Percentiles rank a stretch among this genome's conserved stretches.
These are phyloP conservation scores for Bruguiera gymnorhiza DNA, from an alignment of 345 rosid species.

Conservation along the genomic window DNA sequence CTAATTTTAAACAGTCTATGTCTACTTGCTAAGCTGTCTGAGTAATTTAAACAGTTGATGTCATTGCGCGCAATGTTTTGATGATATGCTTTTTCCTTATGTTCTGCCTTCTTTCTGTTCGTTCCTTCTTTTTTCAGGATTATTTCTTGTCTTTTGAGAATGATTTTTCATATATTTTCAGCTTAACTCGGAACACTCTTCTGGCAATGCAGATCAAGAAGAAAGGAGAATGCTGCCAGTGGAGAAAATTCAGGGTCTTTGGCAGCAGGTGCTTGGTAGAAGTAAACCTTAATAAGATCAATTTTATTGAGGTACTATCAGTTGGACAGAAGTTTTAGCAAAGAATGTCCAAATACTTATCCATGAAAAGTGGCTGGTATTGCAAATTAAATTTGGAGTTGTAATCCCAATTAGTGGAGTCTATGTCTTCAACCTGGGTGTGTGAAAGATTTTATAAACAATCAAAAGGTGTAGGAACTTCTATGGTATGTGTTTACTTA, in stretches of 20 bases:
- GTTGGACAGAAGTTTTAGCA: background rate
- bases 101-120: no score
- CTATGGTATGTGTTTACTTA: no score
- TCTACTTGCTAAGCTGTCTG: no score
- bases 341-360: background rate
- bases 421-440: background rate
- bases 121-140: background rate
- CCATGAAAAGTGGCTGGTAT: background rate
- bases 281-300: background rate
- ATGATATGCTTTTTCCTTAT: no score
- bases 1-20: no score
- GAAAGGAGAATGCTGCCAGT: slow-evolving; percentile 71
- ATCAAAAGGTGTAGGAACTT: background rate
- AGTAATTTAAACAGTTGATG: no score
- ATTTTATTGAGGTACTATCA: background rate
- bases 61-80: no score
- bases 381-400: background rate
- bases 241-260: slow-evolving; percentile 79
- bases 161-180: background rate
- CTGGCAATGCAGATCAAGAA: slow-evolving; percentile 65
- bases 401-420: background rate
- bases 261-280: slow-evolving; percentile 44
- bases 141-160: background rate
- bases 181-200: background rate
- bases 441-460: background rate